Percentiles rank a stretch among this genome's conserved stretches.
Evolutionary conservation across 495 filamentous ascomycete genomes (phyloP).

Genomic region (Barbatosphaeria neglecta): DNA sequence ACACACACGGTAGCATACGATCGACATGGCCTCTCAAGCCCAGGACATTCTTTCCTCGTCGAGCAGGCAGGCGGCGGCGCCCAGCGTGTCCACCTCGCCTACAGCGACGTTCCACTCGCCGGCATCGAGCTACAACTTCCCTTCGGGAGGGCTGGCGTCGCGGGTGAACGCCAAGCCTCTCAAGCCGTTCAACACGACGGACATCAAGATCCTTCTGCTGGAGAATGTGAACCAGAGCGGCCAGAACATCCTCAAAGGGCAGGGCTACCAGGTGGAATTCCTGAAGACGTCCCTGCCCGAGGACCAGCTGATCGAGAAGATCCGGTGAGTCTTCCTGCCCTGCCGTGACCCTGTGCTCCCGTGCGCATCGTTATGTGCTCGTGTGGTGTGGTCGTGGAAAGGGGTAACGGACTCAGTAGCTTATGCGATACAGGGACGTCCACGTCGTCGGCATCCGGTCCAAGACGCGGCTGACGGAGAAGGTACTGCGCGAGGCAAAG

Average conservation of each 20-base stretch:
- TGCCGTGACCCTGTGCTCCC: no score
- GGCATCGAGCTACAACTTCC: conserved; percentile 32
- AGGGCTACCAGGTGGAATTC: conserved; percentile 94
- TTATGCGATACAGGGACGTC: conserved; percentile 52
- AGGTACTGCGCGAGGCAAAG: conserved; percentile 77
- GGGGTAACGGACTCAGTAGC: background rate
- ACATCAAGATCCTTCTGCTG: conserved; percentile 90
- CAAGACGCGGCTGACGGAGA: conserved; percentile 86
- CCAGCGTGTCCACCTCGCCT: conserved; percentile 33
- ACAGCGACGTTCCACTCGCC: conserved; percentile 53
- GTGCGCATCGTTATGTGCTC: no score
- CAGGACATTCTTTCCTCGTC: conserved; percentile 23
- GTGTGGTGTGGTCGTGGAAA: no score
- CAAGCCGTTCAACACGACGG: conserved; percentile 89
- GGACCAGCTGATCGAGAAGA: conserved; percentile 92
- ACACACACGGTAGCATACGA: no score
- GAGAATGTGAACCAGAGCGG: conserved; percentile 95
- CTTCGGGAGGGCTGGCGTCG: conserved; percentile 11
- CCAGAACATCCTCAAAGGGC: conserved; percentile 61
- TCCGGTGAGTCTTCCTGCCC: conserved; percentile 49
- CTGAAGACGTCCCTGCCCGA: conserved; percentile 83
- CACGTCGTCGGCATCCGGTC: conserved; percentile 98
- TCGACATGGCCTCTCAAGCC: conserved; percentile 28
- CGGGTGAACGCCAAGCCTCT: conserved; percentile 53
- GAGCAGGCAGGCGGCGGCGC: conserved; percentile 34